phyloP scores from a whole-genome alignment of 2,329 filamentous ascomycete species.

The Ophiocordyceps polyrhachis-furcata region DNA sequence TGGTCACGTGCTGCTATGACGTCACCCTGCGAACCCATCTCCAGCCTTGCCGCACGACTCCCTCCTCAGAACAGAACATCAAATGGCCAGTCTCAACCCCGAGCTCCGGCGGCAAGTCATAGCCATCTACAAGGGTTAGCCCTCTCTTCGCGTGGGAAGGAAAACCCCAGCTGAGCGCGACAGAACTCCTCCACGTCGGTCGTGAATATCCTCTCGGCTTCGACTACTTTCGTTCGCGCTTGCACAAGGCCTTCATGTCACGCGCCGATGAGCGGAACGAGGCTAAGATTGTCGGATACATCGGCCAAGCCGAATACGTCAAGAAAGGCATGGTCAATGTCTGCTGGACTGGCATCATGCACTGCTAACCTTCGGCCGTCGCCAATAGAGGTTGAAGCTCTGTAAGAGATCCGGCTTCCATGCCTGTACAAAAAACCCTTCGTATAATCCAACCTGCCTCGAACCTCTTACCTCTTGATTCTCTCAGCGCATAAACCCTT shows the following conservation, averaged over 20 bases:
- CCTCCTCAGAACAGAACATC: neutral
- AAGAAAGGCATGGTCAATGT: constrained; percentile 52
- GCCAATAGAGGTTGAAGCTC: constrained; percentile 63
- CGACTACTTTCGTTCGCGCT: constrained; percentile 57
- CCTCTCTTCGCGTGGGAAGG: no score
- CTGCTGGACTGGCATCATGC: neutral
- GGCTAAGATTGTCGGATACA: constrained; percentile 54
- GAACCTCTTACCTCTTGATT: neutral
- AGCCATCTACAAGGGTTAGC: constrained; percentile 66
- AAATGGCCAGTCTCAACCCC: constrained; percentile 21
- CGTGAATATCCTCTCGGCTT: constrained; percentile 74
- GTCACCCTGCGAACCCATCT: neutral
- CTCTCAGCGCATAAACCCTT: neutral
- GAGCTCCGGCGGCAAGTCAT: constrained; percentile 62
- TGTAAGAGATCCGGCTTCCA: constrained; percentile 38
- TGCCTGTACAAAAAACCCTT: neutral
- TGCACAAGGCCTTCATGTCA: constrained; percentile 71
- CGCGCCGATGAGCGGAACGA: constrained; percentile 55
- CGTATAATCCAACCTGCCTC: neutral
- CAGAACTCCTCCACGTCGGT: constrained; percentile 75
- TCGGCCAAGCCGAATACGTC: constrained; percentile 68
- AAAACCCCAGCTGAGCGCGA: neutral
- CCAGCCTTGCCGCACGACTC: no score
- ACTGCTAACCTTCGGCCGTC: neutral
- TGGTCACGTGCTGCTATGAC: neutral